These are phyloP conservation scores for Nannizzia gypsea DNA, from an alignment of 2,329 filamentous ascomycete species.

Conservation along the genomic window DNA sequence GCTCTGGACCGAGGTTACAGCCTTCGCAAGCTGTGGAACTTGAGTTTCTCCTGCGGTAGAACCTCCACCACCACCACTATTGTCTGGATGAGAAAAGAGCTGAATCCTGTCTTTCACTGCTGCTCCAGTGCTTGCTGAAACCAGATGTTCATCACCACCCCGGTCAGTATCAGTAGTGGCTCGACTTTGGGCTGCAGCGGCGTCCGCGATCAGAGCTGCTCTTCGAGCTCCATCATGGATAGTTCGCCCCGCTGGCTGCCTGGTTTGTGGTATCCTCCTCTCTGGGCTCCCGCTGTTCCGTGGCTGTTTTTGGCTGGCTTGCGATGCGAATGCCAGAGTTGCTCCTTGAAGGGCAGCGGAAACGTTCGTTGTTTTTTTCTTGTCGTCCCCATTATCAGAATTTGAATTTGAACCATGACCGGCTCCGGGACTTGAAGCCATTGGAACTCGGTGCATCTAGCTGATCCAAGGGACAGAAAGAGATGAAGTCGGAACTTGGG, in stretches of 20 bases:
- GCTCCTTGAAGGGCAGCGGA: conserved; percentile 27
- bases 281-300: neutral
- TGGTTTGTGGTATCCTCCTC: conserved; percentile 12
- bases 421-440: neutral
- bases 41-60: neutral
- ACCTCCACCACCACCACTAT: neutral
- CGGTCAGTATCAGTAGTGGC: neutral
- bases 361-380: neutral
- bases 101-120: conserved; percentile 31
- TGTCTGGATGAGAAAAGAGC: conserved; percentile 18
- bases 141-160: neutral
- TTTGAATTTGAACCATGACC: conserved; percentile 1
- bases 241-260: conserved; percentile 9
- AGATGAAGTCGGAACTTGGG: neutral
- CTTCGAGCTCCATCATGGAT: conserved; percentile 14
- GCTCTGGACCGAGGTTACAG: neutral
- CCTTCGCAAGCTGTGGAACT: neutral
- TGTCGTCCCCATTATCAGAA: neutral
- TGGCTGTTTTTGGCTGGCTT: neutral
- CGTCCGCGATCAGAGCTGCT: conserved; percentile 14
- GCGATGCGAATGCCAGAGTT: conserved; percentile 25
- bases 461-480: neutral
- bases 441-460: conserved; percentile 1
- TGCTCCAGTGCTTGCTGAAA: conserved; percentile 13
- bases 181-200: neutral